Evolutionary conservation across 1,284 basidiomycete species (phyloP).

Genomic region (Takashimella koratensis): DNA sequence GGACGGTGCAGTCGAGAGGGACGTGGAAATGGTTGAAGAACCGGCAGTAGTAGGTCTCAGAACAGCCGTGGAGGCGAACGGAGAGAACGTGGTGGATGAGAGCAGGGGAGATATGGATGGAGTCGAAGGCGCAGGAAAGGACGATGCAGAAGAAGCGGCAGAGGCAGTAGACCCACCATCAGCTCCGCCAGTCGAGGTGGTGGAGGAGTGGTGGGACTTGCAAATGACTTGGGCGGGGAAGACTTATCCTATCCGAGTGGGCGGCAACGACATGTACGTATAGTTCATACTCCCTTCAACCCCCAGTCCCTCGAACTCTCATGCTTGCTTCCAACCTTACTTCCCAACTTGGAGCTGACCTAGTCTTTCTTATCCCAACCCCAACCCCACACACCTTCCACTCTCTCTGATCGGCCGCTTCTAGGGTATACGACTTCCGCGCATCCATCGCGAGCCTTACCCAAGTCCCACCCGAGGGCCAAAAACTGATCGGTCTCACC

Average conservation of each 20-base stretch:
- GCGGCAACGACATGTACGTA: slow-evolving; percentile 40
- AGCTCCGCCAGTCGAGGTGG: not conserved
- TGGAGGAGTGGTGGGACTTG: slow-evolving; percentile 34
- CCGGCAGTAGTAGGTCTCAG: too few species aligned
- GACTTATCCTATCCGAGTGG: slow-evolving; percentile 33
- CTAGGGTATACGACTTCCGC: slow-evolving; percentile 47
- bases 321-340: not conserved
- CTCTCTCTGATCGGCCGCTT: too few species aligned
- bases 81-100: not conserved
- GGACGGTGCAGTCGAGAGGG: too few species aligned
- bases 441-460: slow-evolving; percentile 62
- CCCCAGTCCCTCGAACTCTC: too few species aligned
- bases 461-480: slow-evolving; percentile 74
- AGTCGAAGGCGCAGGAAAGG: not conserved
- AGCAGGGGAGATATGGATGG: not conserved
- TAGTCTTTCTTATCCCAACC: too few species aligned
- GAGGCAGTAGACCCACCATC: too few species aligned
- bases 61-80: too few species aligned
- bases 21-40: too few species aligned
- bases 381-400: too few species aligned
- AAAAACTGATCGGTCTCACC: slow-evolving; percentile 66
- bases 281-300: not conserved
- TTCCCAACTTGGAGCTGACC: not conserved
- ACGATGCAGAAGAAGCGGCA: too few species aligned
- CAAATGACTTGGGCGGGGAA: slow-evolving; percentile 44